Base-by-base conservation (phyloP, 1,284 basidiomycete species). In the Sporisorium graminicola region DNA sequence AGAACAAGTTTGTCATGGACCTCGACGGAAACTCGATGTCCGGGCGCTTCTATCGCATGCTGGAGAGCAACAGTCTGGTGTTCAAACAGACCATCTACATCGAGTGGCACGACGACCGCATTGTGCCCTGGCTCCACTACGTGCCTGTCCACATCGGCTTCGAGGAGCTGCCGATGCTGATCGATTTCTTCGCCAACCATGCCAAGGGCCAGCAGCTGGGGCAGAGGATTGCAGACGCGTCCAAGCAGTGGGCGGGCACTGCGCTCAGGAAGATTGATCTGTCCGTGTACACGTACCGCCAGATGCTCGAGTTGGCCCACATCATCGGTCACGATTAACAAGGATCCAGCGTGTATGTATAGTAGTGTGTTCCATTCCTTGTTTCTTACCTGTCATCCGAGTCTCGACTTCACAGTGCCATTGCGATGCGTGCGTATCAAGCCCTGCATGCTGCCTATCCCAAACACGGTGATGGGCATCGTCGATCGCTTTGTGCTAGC, bases 51-150 rank as follows among this genome's bases (percentile, higher is more conserved):
- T 72, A 72, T 35, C 58, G 69, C 12, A 20, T 72, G n/a, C 55
- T 72, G n/a, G 69, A 72, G 33, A 72, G 69, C 69, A 72, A 72
- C 69, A 72, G 69, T 26, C 50, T 72, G 3, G 63, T 66, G 5
- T 72, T 72, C 55, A 72, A 72, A 40, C 69, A 72, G 63, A 72
- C 69, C 37, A 51, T 72, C 37, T 72, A 54, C 24, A 49, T 49
- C 7, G 69, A 72, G 47, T 72, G 63, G 63, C 69, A 72, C 59
- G 69, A 72, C 26, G 69, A 66, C 24, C 49, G 69, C 5, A 61
- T 72, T 14, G 50, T 72, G 4, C 69, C 69, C 13, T 65, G 69
- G 69, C 55, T 72, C 5, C 69, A 72, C 55, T 72, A 66, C 54
- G 51, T 72, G 22, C 69, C 69, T 22, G 54, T 72, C 4, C 61